Base-by-base conservation (phyloP, 2,329 filamentous ascomycete genomes). In the Zymoseptoria crescenta region DNA sequence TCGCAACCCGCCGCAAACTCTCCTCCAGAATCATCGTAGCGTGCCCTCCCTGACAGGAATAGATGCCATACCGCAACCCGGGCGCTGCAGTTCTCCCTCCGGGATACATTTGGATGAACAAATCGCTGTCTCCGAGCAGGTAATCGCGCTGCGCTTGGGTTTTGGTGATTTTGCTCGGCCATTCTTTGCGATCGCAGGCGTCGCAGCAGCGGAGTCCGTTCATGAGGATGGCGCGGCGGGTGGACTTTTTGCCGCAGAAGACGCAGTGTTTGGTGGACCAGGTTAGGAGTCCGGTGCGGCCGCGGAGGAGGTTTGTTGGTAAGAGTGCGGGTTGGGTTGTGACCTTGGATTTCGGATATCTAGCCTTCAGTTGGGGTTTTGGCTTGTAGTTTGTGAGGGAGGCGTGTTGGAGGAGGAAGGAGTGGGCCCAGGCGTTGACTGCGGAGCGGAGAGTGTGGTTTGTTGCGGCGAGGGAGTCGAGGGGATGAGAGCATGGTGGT, bases 131-230 rank as follows among this genome's bases (percentile, higher is more conserved):
- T 8, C 60, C 62, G 4, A 72, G 56, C 6, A 63, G 56, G 57
- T 57, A 70, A 28, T 64, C 48, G 10, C 60, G 62, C 28, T 61
- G 64, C 2, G 70, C 70, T 13, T 64, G 50, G 0, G 67, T 71
- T 58, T 67, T 67, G 35, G 68, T 71, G 29, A 71, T 69, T 56
- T 67, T 71, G n/a, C 67, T 65, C 3, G 65, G 61, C 68, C 69
- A 72, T 16, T 72, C 53, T 49, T 55, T 56, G 41, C 61, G 62
- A 52, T 73, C 70, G 57, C 70, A 73, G 0, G 24, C 27, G 2
- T n/a, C 24, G 56, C 70, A 72, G 60, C 69, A 71, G 9, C 59
- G 55, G n/a, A 71, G 49, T 0, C 68, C 66, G 49, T 67, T 72
- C 52, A 68, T 64, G 19, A 72, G 59, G 21, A 70, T 69, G 13